These are phyloP conservation scores for Saturnispora galanensis DNA, from an alignment of 805 yeast genomes.

Conservation along the genomic window DNA sequence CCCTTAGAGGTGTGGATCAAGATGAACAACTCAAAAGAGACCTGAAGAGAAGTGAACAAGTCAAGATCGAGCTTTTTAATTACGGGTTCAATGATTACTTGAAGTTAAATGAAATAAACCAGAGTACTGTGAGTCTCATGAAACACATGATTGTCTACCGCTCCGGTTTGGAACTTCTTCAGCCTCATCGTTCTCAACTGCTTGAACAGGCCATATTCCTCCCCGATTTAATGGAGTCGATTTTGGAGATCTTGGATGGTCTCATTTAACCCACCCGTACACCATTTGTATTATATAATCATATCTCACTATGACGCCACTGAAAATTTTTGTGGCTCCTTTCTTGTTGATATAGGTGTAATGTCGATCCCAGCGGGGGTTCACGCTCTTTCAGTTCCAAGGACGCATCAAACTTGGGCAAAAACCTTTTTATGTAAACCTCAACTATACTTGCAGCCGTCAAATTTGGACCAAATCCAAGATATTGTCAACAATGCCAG, in stretches of 20 bases:
- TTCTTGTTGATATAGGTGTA: not conserved
- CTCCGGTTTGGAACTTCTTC: slow-evolving; percentile 26
- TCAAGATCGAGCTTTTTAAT: slow-evolving; percentile 23
- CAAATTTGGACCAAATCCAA: slow-evolving; percentile 54
- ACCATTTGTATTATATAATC: not conserved
- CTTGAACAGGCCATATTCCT: slow-evolving; percentile 26
- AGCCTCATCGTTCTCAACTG: slow-evolving; percentile 24
- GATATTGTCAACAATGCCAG: slow-evolving; percentile 60
- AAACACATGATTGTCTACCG: slow-evolving; percentile 27
- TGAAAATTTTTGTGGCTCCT: not conserved
- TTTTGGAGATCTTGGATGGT: slow-evolving; percentile 1
- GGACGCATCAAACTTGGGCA: slow-evolving; percentile 75
- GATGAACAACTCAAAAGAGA: slow-evolving; percentile 12
- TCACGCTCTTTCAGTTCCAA: slow-evolving; percentile 27
- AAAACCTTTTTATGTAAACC: slow-evolving; percentile 76
- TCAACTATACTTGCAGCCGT: slow-evolving; percentile 70
- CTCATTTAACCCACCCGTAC: not conserved
- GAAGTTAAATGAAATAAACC: slow-evolving; percentile 31
- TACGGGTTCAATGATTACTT: slow-evolving; percentile 26
- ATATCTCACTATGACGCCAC: not conserved
- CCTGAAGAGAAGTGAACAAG: slow-evolving; percentile 20
- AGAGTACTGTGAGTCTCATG: slow-evolving; percentile 29
- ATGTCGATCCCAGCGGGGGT: slow-evolving; percentile 20
- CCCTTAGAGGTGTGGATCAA: slow-evolving; percentile 15
- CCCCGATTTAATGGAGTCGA: slow-evolving; percentile 23